Conservation (phyloP, 495 filamentous ascomycete genomes). For the Tuber melanosporum region DNA sequence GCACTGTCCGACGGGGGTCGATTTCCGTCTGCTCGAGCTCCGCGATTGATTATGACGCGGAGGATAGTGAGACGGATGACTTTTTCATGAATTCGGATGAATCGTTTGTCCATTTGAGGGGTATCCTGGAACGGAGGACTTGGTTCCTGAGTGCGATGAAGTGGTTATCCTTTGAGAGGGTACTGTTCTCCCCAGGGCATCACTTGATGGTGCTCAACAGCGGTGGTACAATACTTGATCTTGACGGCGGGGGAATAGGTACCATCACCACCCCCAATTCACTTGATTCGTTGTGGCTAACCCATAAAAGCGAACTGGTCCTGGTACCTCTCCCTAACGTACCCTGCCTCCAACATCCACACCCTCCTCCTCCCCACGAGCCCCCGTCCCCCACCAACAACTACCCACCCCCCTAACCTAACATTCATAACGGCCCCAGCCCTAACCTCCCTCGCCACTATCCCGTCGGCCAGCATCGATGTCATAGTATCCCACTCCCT, state of each 20-base stretch:
- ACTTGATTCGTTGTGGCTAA: slow-evolving; percentile 9
- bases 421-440: slow-evolving; percentile 16
- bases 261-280: not conserved
- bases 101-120: slow-evolving; percentile 12
- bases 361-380: slow-evolving; percentile 28
- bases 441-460: slow-evolving; percentile 18
- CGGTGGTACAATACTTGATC: slow-evolving; percentile 28
- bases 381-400: slow-evolving; percentile 15
- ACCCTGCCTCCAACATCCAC: slow-evolving; percentile 30
- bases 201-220: slow-evolving; percentile 31
- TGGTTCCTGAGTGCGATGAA: slow-evolving; percentile 41
- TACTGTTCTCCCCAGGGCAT: slow-evolving; percentile 40
- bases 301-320: slow-evolving; percentile 34
- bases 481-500: slow-evolving; percentile 30
- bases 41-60: slow-evolving; percentile 17
- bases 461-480: slow-evolving; percentile 22
- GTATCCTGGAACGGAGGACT: slow-evolving; percentile 21
- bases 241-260: slow-evolving; percentile 36
- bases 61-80: slow-evolving; percentile 17
- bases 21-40: slow-evolving; percentile 10
- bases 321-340: slow-evolving; percentile 37
- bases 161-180: slow-evolving; percentile 40
- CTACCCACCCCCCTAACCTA: slow-evolving; percentile 20
- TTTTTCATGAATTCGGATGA: slow-evolving; percentile 26
- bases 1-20: slow-evolving; percentile 15